Conservation (phyloP, 1,284 basidiomycete genomes). For the Porogramme epimiltina region DNA sequence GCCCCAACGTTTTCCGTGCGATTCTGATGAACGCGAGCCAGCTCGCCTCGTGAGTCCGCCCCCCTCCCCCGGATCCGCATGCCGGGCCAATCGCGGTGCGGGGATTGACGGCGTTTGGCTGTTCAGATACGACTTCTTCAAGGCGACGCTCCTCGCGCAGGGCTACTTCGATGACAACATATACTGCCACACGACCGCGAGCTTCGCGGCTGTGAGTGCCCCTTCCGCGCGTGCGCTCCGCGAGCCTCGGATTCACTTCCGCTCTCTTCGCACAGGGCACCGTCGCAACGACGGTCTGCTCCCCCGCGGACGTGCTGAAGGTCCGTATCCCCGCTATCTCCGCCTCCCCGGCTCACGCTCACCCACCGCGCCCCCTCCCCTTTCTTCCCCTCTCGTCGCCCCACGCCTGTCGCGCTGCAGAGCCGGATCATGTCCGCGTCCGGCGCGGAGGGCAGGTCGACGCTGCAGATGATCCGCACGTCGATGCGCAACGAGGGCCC, state of each 20-base stretch:
- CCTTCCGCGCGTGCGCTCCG: too few species aligned
- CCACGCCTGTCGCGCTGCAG: constrained; percentile 30
- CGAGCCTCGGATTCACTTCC: not conserved
- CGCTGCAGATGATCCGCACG: constrained; percentile 67
- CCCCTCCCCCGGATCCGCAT: too few species aligned
- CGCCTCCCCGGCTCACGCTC: not conserved
- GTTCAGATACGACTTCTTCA: constrained; percentile 89
- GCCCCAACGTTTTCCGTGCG: constrained; percentile 85
- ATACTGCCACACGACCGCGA: constrained; percentile 79
- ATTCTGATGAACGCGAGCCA: constrained; percentile 92
- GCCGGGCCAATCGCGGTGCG: not conserved
- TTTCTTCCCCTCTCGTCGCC: too few species aligned
- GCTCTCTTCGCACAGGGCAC: constrained; percentile 63
- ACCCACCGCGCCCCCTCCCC: too few species aligned
- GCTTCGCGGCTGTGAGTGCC: constrained; percentile 79
- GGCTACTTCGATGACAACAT: constrained; percentile 81
- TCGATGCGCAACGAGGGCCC: constrained; percentile 81
- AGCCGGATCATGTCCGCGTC: constrained; percentile 84
- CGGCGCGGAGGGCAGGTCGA: constrained; percentile 79
- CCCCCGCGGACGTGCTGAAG: constrained; percentile 91
- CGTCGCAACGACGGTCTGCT: constrained; percentile 92
- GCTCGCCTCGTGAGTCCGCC: constrained; percentile 71
- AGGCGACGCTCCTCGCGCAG: constrained; percentile 73
- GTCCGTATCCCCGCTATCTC: constrained; percentile 34
- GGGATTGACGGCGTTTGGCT: not conserved